Evolutionary conservation across 2,329 filamentous ascomycete species (phyloP).

Genomic region (Fusarium multiceps): DNA sequence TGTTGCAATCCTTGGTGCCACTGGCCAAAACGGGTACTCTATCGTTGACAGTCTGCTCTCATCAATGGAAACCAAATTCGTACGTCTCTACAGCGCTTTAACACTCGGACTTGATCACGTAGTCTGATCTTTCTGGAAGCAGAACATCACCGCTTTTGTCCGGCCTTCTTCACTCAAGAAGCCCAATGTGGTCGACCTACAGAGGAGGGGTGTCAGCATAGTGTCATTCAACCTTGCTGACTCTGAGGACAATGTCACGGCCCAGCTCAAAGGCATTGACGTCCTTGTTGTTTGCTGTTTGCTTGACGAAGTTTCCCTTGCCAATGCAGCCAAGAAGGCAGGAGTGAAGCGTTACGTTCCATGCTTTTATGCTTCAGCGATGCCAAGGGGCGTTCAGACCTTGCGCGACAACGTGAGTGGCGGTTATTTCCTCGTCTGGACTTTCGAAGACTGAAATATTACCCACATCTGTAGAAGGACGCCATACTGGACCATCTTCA

Average conservation of each 20-base stretch:
- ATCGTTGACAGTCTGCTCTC: not conserved
- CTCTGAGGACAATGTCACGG: not conserved
- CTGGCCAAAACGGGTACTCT: not conserved
- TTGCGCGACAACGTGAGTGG: not conserved
- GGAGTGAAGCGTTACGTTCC: not conserved
- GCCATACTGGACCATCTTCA: not conserved
- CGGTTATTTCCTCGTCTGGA: not conserved
- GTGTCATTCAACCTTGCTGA: not conserved
- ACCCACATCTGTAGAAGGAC: not conserved
- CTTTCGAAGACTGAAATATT: not conserved
- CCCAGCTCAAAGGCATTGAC: not conserved
- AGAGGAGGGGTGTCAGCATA: not conserved
- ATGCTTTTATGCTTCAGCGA: not conserved
- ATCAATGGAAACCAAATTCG: not conserved
- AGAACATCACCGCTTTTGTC: not conserved
- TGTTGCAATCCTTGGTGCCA: not conserved
- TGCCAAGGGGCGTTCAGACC: not conserved
- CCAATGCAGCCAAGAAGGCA: not conserved
- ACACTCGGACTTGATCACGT: not conserved
- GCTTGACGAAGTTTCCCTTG: not conserved
- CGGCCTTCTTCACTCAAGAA: not conserved
- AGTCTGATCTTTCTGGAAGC: not conserved
- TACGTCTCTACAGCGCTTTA: not conserved
- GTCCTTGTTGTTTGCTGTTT: not conserved
- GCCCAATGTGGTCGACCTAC: not conserved